phyloP scores from a whole-genome alignment of 768 basidiomycete genomes.

The Cantharellus cinnabarinus region DNA sequence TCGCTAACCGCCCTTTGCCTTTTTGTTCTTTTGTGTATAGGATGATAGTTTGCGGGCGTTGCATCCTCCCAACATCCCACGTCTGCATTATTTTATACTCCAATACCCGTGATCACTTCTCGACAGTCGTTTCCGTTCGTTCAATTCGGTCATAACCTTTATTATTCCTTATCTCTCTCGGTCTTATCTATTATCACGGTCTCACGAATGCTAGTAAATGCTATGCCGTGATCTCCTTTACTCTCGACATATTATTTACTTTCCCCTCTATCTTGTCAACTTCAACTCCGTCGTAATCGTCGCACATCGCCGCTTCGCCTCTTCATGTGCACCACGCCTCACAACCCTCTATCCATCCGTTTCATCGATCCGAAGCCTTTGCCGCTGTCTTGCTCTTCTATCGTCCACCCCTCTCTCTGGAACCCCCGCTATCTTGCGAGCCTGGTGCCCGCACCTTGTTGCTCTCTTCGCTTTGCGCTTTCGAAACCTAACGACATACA shows the following conservation, averaged over 20 bases:
- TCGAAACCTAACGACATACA: too few species aligned
- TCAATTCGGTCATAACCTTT: neutral
- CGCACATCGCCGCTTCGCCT: neutral
- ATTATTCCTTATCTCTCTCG: neutral
- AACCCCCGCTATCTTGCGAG: too few species aligned
- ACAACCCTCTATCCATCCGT: too few species aligned
- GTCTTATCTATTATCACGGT: too few species aligned
- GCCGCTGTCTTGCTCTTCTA: too few species aligned
- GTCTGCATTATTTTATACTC: neutral
- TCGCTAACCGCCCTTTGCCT: too few species aligned
- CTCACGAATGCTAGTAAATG: neutral
- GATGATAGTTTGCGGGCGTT: neutral
- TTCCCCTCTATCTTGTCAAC: neutral
- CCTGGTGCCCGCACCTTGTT: too few species aligned
- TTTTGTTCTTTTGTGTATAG: too few species aligned
- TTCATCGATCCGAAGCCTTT: too few species aligned
- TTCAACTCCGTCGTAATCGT: neutral
- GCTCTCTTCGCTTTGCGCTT: too few species aligned
- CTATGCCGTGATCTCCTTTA: neutral
- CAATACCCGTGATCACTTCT: neutral
- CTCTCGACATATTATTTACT: neutral
- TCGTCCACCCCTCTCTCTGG: too few species aligned
- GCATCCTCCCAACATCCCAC: neutral
- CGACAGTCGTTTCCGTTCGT: neutral
- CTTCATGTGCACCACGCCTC: neutral